Conservation (phyloP, 176 grass and related monocot genomes). For the Tuctoria greenei region DNA sequence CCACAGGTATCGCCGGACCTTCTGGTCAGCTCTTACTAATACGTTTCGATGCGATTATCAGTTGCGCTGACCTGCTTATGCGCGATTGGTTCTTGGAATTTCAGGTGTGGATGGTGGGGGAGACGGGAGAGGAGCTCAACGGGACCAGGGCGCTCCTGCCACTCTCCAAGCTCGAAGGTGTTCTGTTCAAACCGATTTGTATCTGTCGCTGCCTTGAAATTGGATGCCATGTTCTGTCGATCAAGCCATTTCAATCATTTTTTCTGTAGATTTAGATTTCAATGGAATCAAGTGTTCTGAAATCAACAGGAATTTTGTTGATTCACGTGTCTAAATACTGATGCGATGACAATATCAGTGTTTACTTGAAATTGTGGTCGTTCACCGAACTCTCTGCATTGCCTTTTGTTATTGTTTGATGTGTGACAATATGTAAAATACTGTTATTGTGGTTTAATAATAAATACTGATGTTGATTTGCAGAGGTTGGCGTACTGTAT, state of each 20-base stretch:
- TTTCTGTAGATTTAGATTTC: background rate
- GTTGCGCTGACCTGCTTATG: background rate
- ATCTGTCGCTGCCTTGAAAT: background rate
- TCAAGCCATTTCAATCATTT: background rate
- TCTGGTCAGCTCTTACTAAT: background rate
- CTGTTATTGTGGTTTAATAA: too few relatives aligned
- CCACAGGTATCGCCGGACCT: slow-evolving; percentile 12
- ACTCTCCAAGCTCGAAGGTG: slow-evolving; percentile 71
- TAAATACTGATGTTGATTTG: background rate
- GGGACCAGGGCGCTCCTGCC: slow-evolving; percentile 50
- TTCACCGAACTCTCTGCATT: too few relatives aligned
- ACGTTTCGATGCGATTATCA: background rate
- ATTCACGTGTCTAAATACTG: background rate
- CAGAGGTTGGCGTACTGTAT: slow-evolving; percentile 84
- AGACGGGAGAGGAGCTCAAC: slow-evolving; percentile 57
- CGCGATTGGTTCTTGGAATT: slow-evolving; percentile 1
- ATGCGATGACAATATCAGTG: background rate
- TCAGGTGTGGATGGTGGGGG: slow-evolving; percentile 77
- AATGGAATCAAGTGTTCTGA: background rate
- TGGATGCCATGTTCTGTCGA: background rate
- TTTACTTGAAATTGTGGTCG: background rate
- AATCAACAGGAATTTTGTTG: background rate
- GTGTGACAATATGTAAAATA: too few relatives aligned
- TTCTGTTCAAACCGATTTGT: background rate
- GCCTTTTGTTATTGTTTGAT: too few relatives aligned